Evolutionary conservation across 305 asterid genomes (phyloP).

Genomic region (Fraxinus dipetala): DNA sequence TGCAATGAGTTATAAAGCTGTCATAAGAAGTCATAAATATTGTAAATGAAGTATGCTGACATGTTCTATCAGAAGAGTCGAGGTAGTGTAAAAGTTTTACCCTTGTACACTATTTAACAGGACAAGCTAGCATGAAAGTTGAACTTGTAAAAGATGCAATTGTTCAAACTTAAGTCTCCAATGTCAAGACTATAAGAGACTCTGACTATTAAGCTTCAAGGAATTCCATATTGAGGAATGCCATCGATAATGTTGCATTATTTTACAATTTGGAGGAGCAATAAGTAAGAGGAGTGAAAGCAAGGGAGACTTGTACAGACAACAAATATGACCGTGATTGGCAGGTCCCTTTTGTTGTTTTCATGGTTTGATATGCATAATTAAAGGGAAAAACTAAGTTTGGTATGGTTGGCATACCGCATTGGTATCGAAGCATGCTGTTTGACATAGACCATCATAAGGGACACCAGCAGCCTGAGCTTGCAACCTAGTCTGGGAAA

Average conservation of each 20-base stretch:
- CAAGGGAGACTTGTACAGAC: neutral
- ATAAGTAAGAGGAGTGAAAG: neutral
- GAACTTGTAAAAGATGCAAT: neutral
- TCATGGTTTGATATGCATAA: slow-evolving; percentile 1
- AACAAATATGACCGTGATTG: neutral
- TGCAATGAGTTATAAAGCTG: neutral
- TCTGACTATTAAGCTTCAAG: neutral
- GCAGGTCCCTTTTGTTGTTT: neutral
- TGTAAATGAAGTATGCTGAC: neutral
- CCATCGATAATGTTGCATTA: neutral
- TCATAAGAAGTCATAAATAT: neutral
- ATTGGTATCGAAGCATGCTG: slow-evolving; percentile 39
- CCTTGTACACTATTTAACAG: neutral
- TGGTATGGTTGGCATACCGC: slow-evolving; percentile 31
- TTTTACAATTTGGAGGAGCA: neutral
- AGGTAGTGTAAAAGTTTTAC: neutral
- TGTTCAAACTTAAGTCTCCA: neutral
- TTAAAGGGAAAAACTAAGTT: neutral
- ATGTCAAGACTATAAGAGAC: neutral
- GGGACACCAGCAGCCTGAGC: slow-evolving; percentile 90
- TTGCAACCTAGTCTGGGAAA: slow-evolving; percentile 81
- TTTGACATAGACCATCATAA: slow-evolving; percentile 35
- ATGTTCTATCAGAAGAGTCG: neutral
- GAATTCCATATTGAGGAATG: neutral
- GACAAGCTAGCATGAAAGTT: neutral